These are phyloP conservation scores for Auxenochlorella pyrenoidosa DNA, from an alignment of 139 green algal species.

Conservation along the genomic window DNA sequence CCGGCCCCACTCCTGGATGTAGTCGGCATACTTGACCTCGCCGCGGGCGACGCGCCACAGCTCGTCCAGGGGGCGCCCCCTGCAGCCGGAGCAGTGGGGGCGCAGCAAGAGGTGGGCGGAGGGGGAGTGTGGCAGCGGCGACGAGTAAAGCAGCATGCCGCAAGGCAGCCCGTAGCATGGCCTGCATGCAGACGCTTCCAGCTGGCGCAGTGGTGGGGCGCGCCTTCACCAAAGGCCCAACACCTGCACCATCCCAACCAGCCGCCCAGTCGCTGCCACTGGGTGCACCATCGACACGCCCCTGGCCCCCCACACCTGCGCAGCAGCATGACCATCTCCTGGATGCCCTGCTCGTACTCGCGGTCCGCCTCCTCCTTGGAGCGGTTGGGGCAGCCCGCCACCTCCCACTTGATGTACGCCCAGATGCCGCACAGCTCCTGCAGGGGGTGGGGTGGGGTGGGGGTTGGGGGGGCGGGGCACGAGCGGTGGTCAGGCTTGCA, in stretches of 20 bases:
- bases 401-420: constrained; percentile 96
- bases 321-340: constrained; percentile 78
- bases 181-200: no score
- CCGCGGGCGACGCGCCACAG: constrained; percentile 73
- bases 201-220: no score
- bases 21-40: constrained; percentile 69
- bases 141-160: no score
- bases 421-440: constrained; percentile 92
- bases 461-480: no score
- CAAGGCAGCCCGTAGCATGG: no score
- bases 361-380: constrained; percentile 65
- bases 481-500: no score
- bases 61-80: constrained; percentile 65
- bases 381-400: constrained; percentile 75
- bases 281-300: no score
- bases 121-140: neutral
- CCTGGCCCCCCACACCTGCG: constrained; percentile 16
- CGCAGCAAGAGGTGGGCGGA: neutral
- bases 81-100: neutral
- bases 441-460: neutral
- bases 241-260: no score
- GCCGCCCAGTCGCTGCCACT: no score
- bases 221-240: no score
- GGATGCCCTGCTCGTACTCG: constrained; percentile 69
- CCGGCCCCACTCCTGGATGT: constrained; percentile 28